Conservation (phyloP, 2,329 filamentous ascomycete species). For the Cercospora berteroae region DNA sequence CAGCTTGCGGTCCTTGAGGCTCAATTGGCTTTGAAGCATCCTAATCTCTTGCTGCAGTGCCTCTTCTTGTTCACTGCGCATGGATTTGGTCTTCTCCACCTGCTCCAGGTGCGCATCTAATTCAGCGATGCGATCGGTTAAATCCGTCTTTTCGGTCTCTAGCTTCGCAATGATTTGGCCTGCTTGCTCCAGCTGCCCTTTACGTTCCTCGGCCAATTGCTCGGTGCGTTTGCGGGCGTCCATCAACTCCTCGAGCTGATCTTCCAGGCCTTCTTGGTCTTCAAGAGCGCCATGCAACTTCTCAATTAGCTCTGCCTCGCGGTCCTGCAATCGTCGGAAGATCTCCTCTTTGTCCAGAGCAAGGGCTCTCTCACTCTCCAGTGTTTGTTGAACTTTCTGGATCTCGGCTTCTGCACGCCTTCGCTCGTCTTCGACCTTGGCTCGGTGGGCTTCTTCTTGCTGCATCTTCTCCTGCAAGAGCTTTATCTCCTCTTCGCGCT, state of each 20-base stretch:
- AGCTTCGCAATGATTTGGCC: slow-evolving; percentile 80
- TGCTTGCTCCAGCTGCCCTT: slow-evolving; percentile 85
- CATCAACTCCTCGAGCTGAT: slow-evolving; percentile 85
- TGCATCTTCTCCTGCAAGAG: slow-evolving; percentile 81
- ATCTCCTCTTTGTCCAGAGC: slow-evolving; percentile 98
- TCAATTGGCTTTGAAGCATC: slow-evolving; percentile 86
- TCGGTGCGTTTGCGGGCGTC: slow-evolving; percentile 86
- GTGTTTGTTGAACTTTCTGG: slow-evolving; percentile 82
- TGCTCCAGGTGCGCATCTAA: slow-evolving; percentile 71
- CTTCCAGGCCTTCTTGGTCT: slow-evolving; percentile 90
- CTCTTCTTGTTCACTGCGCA: slow-evolving; percentile 73
- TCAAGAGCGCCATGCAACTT: slow-evolving; percentile 89
- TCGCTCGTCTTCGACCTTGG: slow-evolving; percentile 85
- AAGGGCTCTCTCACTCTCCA: slow-evolving; percentile 93
- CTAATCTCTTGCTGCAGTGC: slow-evolving; percentile 78
- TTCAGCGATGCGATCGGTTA: slow-evolving; percentile 64
- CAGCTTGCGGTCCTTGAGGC: slow-evolving; percentile 83
- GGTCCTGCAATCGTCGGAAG: slow-evolving; percentile 87
- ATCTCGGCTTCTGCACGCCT: slow-evolving; percentile 84
- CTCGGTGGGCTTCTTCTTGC: slow-evolving; percentile 69
- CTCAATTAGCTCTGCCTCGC: slow-evolving; percentile 89
- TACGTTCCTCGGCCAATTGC: slow-evolving; percentile 74
- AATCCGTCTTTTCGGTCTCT: slow-evolving; percentile 78
- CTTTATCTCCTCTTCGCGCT: slow-evolving; percentile 88
- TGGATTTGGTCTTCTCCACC: slow-evolving; percentile 66